Evolutionary conservation across 768 basidiomycete species (phyloP).

Genomic region (Amanita muscaria): DNA sequence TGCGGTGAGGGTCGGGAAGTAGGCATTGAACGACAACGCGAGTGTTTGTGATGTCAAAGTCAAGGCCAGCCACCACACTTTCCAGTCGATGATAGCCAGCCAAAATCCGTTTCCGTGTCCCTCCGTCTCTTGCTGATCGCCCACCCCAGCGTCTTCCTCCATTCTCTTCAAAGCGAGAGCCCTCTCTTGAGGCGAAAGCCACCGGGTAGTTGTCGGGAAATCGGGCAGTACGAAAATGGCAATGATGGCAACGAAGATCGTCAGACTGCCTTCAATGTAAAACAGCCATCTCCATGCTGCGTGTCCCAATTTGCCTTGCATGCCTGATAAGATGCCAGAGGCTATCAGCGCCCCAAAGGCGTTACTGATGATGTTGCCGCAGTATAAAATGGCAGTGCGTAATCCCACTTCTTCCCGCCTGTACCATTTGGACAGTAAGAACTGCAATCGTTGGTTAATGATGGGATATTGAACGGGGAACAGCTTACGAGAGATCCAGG

Average conservation of each 20-base stretch:
- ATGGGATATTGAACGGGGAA: no score
- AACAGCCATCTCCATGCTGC: constrained; percentile 84
- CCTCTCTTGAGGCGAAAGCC: constrained; percentile 55
- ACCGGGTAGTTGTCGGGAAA: constrained; percentile 62
- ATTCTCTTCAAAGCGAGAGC: constrained; percentile 55
- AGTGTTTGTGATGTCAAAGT: constrained; percentile 52
- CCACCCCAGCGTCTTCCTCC: constrained; percentile 54
- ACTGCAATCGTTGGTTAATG: constrained; percentile 20
- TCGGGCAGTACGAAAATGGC: constrained; percentile 71
- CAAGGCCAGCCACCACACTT: constrained; percentile 75
- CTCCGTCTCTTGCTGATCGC: constrained; percentile 39
- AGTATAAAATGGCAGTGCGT: constrained; percentile 62
- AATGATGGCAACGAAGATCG: constrained; percentile 42
- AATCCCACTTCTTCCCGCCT: constrained; percentile 65
- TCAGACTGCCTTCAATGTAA: constrained; percentile 62
- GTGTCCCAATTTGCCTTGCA: constrained; percentile 69
- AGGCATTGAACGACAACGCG: constrained; percentile 68
- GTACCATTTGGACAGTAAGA: constrained; percentile 73
- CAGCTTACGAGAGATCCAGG: no score
- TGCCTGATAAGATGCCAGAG: constrained; percentile 64
- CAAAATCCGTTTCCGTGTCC: constrained; percentile 39
- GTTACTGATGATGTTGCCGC: constrained; percentile 76
- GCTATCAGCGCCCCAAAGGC: constrained; percentile 81
- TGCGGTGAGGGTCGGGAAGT: constrained; percentile 67
- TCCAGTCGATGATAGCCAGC: constrained; percentile 68